phyloP scores from a whole-genome alignment of 225 moss, liverwort and hornwort species.

The Polytrichum formosum region DNA sequence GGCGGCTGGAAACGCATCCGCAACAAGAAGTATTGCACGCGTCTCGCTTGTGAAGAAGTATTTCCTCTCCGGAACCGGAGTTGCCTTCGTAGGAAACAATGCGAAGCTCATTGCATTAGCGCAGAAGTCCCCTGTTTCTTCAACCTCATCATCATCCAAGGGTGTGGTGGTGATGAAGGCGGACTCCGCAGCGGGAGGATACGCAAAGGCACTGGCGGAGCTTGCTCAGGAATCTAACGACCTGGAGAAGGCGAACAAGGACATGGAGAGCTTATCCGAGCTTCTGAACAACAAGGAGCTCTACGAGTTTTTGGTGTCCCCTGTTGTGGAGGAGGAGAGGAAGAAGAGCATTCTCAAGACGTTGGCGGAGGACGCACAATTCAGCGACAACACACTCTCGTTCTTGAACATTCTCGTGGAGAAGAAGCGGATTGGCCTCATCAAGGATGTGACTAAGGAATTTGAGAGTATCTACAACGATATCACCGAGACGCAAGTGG shows the following conservation, averaged over 20 bases:
- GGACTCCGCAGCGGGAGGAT: conserved; percentile 65
- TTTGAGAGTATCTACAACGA: conserved; percentile 77
- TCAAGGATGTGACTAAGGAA: conserved; percentile 76
- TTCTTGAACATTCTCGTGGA: conserved; percentile 76
- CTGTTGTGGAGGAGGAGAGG: conserved; percentile 76
- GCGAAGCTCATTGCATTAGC: conserved; percentile 27
- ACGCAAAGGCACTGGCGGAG: conserved; percentile 79
- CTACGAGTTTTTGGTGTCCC: conserved; percentile 73
- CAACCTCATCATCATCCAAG: conserved; percentile 15
- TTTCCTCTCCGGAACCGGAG: conserved; percentile 29
- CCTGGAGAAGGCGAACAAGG: conserved; percentile 73
- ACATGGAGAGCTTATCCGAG: conserved; percentile 64
- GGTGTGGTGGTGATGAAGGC: conserved; percentile 70
- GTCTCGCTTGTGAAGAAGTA: conserved; percentile 39
- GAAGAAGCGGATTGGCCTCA: conserved; percentile 74
- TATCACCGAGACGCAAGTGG: conserved; percentile 76
- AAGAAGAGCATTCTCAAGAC: conserved; percentile 92
- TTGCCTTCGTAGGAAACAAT: conserved; percentile 22
- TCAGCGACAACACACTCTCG: conserved; percentile 61
- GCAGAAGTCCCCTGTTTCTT: neutral
- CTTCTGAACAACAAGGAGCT: conserved; percentile 74
- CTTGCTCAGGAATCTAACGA: conserved; percentile 47
- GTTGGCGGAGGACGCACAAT: conserved; percentile 72
- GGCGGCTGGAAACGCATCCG: conserved; percentile 2
- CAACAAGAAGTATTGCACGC: neutral